Base-by-base conservation (phyloP, 768 basidiomycete species). In the Mrakia gelida region DNA sequence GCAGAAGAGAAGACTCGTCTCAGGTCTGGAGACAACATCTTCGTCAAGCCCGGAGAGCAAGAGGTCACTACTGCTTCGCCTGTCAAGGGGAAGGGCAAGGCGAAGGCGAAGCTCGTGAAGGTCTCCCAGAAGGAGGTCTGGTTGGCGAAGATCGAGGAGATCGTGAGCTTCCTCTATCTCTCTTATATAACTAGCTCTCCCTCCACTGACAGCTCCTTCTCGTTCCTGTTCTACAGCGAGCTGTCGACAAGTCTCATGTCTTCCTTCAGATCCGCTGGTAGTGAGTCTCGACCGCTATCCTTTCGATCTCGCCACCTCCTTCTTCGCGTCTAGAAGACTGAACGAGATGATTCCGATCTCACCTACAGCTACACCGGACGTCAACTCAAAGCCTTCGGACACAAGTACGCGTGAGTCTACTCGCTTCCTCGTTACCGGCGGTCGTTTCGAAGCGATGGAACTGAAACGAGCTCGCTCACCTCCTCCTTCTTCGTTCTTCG, bases 1-100 rank as follows among this genome's bases (percentile, higher is more conserved):
- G 8, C 38, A 8, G 63, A 26, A 61, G 73, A 45, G 1, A 10
- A 11, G 21, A 3, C 67, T 43, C 21, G 67, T 45, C 41, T 78
- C 43, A 18, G n/a, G 11, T 28, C 63, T 16, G 77, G 73, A 26
- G 73, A 78, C 32, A 28, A 59, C 52, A 78, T 78, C 77, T 78
- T 67, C 65, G 56, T 78, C 41, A 45, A n/a, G 32, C 73, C 77
- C 0, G 77, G 77, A 52, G 63, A 73, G 34, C 28, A 41, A 5
- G 72, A 41, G 18, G 54, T 43, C 70, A 23, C 28, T 5, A 10
- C 16, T 2, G 34, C 26, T 15, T 23, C 30, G n/a, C 32, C 30
- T 21, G 9, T 34, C 11, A 72, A 73, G 26, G 71, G 23, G 28
- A 62, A 73, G 9, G 32, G 54, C n/a, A 78, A 67, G 49, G 45